Evolutionary conservation across 352 stramenopile species (phyloP), one percentile per base, ranked within the genome.

Genomic region (Pythium guiyangense): DNA sequence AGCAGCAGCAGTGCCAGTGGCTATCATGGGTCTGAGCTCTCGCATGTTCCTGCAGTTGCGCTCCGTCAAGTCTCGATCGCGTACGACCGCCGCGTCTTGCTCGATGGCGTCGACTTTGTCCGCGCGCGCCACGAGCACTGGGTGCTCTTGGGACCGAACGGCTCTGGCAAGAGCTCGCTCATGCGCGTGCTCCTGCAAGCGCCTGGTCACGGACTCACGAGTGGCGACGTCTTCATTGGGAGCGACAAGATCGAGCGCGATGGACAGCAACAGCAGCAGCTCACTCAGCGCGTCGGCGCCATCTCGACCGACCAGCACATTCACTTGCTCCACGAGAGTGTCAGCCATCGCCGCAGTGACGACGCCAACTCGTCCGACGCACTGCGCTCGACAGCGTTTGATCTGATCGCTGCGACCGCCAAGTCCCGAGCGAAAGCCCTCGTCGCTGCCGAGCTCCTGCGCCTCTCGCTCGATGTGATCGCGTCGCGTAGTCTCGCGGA

Each of bases 281-380:
- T 42, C 8, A 10, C 11, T 42, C 37, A 18, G 20, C 58, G 67
- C 39, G 68, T 96, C n/a, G 77, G 87, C 45, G 86, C 78, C 43
- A 81, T 97, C 12, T 97, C 91, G 0, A 97, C 91, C 2, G 89
- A 97, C 61, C 77, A 88, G 25, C 91, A 97, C 63, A 81, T 97
- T 52, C 73, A 88, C 40, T 64, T 94, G 57, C 63, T 79, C 56
- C 78, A 80, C 54, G 67, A 71, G 63, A 65, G 70, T 45, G 34
- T 82, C 1, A 31, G 29, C 29, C 29, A 49, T 43, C 3, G 49
- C 64, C 17, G 43, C 44, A 40, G 39, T n/a, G 42, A 46, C 39
- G 29, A 25, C 6, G 22, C 17, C 14, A 52, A 56, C 2, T 51
- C 74, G 11, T 29, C 69, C 14, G 42, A 59, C 51, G 62, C 53